Base-by-base conservation (phyloP, 2,329 filamentous ascomycete species). In the Sodiomyces alkalinus region DNA sequence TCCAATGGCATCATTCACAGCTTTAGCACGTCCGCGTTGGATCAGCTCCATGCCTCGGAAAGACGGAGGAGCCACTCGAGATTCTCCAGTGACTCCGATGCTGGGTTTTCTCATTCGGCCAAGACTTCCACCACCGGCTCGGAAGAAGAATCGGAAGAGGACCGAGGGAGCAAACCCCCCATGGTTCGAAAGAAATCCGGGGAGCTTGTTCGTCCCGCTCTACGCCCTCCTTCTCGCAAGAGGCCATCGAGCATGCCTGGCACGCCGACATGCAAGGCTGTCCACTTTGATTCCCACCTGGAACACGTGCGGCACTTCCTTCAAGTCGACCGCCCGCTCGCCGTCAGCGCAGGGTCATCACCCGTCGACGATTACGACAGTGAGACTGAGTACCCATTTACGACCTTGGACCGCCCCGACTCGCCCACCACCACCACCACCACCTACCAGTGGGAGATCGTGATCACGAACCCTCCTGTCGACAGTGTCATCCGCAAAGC, bases 131-230 rank as follows among this genome's bases (percentile, higher is more conserved):
- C 60, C 18, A 58, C 58, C 3, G 53, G 48, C 7, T 74, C 70
- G 1, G 72, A 76, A 27, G 74, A 80, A 35, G 74, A 77, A 46
- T 69, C 53, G 39, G 76, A 65, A 45, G 56, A 72, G 51, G 56
- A 76, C 31, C 42, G 67, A 35, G 52, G 48, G 37, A 63, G 58
- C 42, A 92, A 90, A 56, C 85, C 86, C n/a, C 74, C 75, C 30
- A 92, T 96, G 74, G 75, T 98, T 8, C 76, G 90, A 44, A 98
- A 98, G 62, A 98, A 98, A 65, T 96, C 90, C 21, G 90, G 90
- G 19, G 90, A 98, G 56, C 67, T 98, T 19, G 90, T 98, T 33
- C 77, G 90, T 42, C 90, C 90, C 9, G 90, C 90, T 13, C 68
- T 98, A 28, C 75, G 90, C 28, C 74, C 78, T 21, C 64, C 81